Conservation (phyloP, 1,284 basidiomycete genomes). For the Puccinia horiana region DNA sequence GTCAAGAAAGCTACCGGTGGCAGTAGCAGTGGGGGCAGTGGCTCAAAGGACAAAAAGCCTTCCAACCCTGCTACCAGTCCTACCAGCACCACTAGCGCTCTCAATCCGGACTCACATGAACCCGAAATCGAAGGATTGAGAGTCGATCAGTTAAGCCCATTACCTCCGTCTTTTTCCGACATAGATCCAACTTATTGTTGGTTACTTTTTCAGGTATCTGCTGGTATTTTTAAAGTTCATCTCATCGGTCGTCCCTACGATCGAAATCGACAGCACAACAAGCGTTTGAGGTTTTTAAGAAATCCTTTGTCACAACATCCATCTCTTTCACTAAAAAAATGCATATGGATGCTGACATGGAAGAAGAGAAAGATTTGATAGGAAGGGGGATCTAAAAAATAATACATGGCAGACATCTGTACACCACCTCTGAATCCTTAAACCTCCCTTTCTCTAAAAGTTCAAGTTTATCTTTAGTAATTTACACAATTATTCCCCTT, state of each 20-base stretch:
- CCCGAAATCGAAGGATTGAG: constrained; percentile 81
- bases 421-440: too few species aligned
- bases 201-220: constrained; percentile 23
- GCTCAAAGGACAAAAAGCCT: constrained; percentile 53
- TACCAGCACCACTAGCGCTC: constrained; percentile 59
- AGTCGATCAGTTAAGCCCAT: constrained; percentile 72
- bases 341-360: not conserved
- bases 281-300: constrained; percentile 31
- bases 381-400: too few species aligned
- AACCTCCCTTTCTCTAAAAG: too few species aligned
- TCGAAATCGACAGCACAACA: constrained; percentile 49
- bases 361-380: not conserved
- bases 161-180: not conserved
- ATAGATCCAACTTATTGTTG: not conserved
- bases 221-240: constrained; percentile 47
- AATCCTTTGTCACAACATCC: not conserved
- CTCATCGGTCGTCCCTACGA: constrained; percentile 44
- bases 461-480: too few species aligned
- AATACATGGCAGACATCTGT: not conserved
- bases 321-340: not conserved
- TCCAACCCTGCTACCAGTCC: constrained; percentile 61
- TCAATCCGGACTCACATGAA: constrained; percentile 62
- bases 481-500: too few species aligned
- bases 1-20: constrained; percentile 72
- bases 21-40: constrained; percentile 46